phyloP scores from a whole-genome alignment of 441 rosid genomes.

The Gossypium trilobum region DNA sequence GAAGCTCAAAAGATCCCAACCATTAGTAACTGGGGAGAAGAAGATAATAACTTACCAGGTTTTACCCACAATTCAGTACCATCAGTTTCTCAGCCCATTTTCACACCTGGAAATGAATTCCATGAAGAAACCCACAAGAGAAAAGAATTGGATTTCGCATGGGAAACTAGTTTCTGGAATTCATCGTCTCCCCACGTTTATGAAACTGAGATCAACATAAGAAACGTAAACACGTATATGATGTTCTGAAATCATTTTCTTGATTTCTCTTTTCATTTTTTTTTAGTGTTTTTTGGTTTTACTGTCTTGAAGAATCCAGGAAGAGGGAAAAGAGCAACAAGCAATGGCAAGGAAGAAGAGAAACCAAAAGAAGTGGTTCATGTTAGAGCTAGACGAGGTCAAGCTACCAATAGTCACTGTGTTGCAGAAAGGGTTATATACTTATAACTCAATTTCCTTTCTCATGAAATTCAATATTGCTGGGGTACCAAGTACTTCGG shows the following conservation, averaged over 20 bases:
- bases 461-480: background rate
- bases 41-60: conserved; percentile 13
- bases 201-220: background rate
- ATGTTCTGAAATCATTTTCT: background rate
- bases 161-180: conserved; percentile 30
- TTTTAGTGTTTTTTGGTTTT: background rate
- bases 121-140: conserved; percentile 35
- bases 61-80: background rate
- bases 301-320: conserved; percentile 27
- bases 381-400: conserved; percentile 66
- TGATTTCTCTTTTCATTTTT: too few species aligned
- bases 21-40: conserved; percentile 16
- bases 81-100: conserved; percentile 14
- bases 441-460: background rate
- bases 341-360: conserved; percentile 33
- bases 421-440: conserved; percentile 52
- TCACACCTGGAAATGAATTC: conserved; percentile 12
- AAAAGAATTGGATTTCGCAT: conserved; percentile 25
- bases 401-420: conserved; percentile 65
- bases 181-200: conserved; percentile 24
- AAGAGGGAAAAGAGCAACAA: conserved; percentile 45
- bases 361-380: conserved; percentile 50
- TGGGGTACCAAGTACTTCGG: too few species aligned
- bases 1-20: conserved; percentile 25
- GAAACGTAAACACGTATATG: background rate